Evolutionary conservation across 306 rosid species (phyloP), one percentile per base, ranked within the genome.

Genomic region (Ammopiptanthus mongolicus): DNA sequence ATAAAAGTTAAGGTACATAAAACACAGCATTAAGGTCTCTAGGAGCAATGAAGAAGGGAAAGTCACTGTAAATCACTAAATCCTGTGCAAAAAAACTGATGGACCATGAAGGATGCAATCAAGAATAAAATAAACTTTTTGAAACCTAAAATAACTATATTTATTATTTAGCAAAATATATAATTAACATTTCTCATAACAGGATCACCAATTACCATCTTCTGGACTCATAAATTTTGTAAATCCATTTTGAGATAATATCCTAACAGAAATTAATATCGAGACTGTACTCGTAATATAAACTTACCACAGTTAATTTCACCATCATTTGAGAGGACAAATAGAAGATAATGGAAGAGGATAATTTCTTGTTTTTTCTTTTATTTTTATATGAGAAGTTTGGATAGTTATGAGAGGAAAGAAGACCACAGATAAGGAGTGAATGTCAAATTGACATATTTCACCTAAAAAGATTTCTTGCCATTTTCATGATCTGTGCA

Each of bases 1-100:
- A 71, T 53, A 11, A 65, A 70, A 56, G 25, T 42, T 79, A 33
- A 75, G 59, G 65, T 33, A 56, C 39, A 78, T 41, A 46, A 60
- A 60, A 17, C 60, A 72, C 18, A 46, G 48, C 56, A 41, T 0
- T 8, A n/a, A 69, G 58, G 5, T 58, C 65, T 50, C 70, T 59
- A 60, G 23, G 65, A 77, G 53, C 42, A 55, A 46, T 29, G 23
- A 19, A 17, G 14, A 72, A 75, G 12, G 18, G 71, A 73, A 29
- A 65, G 51, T 5, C 1, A 23, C 29, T 19, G 37, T 39, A 60
- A 60, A 52, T 34, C 65, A 47, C 65, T 53, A 41, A 28, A 79
- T 17, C 34, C 51, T 39, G 42, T 5, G 2, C 34, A 65, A 33
- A 67, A 67, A 55, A 28, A 33, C 1, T 6, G 8, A 36, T 23